Conservation (phyloP, 192 early-diverging fungal genomes). For the Dispira simplex region DNA sequence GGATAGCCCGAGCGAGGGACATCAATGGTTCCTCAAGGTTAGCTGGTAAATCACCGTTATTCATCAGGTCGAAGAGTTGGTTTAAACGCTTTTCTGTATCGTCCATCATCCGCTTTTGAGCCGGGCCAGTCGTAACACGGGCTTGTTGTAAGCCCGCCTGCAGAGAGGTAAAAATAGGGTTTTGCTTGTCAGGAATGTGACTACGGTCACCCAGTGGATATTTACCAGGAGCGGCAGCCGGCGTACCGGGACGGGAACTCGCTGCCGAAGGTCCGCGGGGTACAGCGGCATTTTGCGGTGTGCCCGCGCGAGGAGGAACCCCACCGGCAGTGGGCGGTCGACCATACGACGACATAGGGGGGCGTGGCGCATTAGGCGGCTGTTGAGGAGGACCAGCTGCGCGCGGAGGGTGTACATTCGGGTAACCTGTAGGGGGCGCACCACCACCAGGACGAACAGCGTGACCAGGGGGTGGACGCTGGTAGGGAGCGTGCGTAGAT, state of each 20-base stretch:
- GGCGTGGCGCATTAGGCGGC: slow-evolving; percentile 7
- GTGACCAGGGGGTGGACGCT: slow-evolving; percentile 18
- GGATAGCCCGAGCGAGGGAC: slow-evolving; percentile 40
- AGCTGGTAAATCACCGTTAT: slow-evolving; percentile 51
- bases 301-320: slow-evolving; percentile 8
- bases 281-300: neutral
- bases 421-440: neutral
- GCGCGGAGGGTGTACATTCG: neutral
- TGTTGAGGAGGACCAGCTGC: slow-evolving; percentile 12
- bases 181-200: slow-evolving; percentile 63
- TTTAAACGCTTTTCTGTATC: slow-evolving; percentile 76
- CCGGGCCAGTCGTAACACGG: slow-evolving; percentile 36
- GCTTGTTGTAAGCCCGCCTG: slow-evolving; percentile 33
- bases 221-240: slow-evolving; percentile 16
- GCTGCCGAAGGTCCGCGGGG: neutral
- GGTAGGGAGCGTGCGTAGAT: neutral
- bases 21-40: slow-evolving; percentile 45
- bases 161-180: slow-evolving; percentile 37
- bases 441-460: slow-evolving; percentile 12
- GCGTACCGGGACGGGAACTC: slow-evolving; percentile 7
- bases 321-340: too few relatives aligned
- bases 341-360: too few relatives aligned
- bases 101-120: slow-evolving; percentile 56
- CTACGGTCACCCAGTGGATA: slow-evolving; percentile 62
- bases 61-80: slow-evolving; percentile 71